phyloP scores from a whole-genome alignment of 2,329 filamentous ascomycete genomes.

The Pyrenophora graminea region DNA sequence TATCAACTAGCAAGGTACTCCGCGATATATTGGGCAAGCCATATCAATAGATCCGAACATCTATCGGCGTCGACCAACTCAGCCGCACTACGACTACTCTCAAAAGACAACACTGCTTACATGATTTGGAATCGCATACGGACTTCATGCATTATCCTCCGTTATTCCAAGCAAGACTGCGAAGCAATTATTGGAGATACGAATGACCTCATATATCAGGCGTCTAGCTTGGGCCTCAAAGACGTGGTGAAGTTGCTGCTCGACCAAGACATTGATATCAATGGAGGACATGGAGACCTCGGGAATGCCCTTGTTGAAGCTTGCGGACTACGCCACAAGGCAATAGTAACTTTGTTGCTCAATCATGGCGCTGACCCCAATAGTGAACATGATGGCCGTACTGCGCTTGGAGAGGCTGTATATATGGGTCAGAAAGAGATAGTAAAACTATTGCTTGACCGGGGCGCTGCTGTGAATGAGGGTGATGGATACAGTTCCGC shows the following conservation, averaged over 20 bases:
- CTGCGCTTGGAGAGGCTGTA: constrained; percentile 29
- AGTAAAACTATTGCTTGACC: constrained; percentile 21
- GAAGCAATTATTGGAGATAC: background rate
- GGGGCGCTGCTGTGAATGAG: constrained; percentile 19
- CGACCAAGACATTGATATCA: constrained; percentile 24
- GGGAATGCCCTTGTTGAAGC: constrained; percentile 30
- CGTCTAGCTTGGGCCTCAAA: constrained; percentile 17
- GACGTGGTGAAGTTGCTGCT: constrained; percentile 18
- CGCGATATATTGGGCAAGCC: constrained; percentile 17
- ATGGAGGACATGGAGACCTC: constrained; percentile 17
- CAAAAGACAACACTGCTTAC: constrained; percentile 18
- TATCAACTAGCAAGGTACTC: constrained; percentile 34
- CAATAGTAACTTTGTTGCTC: constrained; percentile 24
- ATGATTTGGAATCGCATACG: constrained; percentile 20
- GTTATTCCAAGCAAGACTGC: background rate
- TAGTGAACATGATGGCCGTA: constrained; percentile 13
- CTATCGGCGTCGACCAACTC: too few relatives aligned
- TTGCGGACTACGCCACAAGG: constrained; percentile 19
- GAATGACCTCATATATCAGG: constrained; percentile 29
- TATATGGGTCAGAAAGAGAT: constrained; percentile 20
- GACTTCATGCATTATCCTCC: too few relatives aligned
- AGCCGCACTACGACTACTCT: constrained; percentile 17
- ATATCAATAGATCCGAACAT: too few relatives aligned
- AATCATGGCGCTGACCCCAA: constrained; percentile 18
- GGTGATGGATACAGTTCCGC: constrained; percentile 14